Evolutionary conservation across 768 basidiomycete species (phyloP), one percentile per base, ranked within the genome.

Genomic region (Boletus subparvulus): DNA sequence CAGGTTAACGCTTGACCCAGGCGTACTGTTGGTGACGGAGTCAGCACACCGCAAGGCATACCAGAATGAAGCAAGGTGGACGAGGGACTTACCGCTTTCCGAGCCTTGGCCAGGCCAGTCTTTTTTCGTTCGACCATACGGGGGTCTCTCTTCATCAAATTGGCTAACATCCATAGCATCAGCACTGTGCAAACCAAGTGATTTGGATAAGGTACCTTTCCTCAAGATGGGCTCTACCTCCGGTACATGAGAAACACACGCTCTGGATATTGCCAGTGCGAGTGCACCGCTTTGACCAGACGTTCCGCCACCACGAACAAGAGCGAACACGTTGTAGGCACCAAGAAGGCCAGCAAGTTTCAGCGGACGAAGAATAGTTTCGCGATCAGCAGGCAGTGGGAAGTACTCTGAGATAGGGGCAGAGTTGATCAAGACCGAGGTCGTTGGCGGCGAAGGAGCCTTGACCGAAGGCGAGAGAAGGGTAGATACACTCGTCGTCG

Each of bases 71-170:
- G 9, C 1, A 32, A 35, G 16, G 3, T 13, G 16, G 39, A n/a
- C 14, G 35, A 48, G 16, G 13, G 30, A 85, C 91, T 43, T 73
- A 94, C 93, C 77, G 82, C 81, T 76, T 95, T 94, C 74, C 95
- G 86, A 57, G 96, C 94, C 78, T 97, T 97, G 57, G 89, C 84
- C 66, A 85, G 73, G 55, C 92, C 92, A 16, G 96, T 92, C 83
- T 99, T 99, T 78, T 99, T 99, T 65, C 96, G 82, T 76, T 99
- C 96, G 32, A 97, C 95, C 92, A 96, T 92, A 73, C 97, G 88
- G 45, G 94, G 93, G 78, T 99, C 96, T 65, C 95, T 86, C 71
- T 85, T 84, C 55, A 93, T 74, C 46, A 95, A 77, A 77, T 92
- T 88, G 56, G 91, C 95, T 97, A 68, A 17, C 21, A 32, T 44